Evolutionary conservation across 2,329 filamentous ascomycete genomes (phyloP).

Genomic region (Pseudonectria buxi): DNA sequence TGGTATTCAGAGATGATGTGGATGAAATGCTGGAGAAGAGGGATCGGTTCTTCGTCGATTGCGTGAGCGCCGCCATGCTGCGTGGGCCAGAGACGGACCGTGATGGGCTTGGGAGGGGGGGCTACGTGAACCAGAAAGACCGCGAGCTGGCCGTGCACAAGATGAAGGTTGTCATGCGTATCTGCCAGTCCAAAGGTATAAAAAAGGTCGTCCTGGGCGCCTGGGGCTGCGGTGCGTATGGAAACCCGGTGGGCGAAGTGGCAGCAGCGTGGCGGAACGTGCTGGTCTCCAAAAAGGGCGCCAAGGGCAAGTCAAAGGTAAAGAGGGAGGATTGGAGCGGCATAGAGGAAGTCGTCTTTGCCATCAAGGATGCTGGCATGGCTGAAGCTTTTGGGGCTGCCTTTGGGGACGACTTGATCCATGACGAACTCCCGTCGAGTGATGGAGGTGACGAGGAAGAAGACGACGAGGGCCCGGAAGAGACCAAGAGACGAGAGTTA

Average conservation of each 20-base stretch:
- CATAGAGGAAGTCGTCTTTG: conserved; percentile 47
- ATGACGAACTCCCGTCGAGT: neutral
- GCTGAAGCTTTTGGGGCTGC: conserved; percentile 43
- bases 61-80: conserved; percentile 52
- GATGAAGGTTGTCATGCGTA: conserved; percentile 51
- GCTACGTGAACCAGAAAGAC: conserved; percentile 41
- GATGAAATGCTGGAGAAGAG: conserved; percentile 31
- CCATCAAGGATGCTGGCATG: conserved; percentile 46
- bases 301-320: conserved; percentile 10
- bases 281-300: conserved; percentile 13
- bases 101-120: conserved; percentile 23
- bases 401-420: conserved; percentile 32
- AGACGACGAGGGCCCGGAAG: neutral
- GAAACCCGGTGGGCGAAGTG: conserved; percentile 54
- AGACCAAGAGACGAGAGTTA: too few species aligned
- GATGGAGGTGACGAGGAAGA: neutral
- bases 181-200: conserved; percentile 39
- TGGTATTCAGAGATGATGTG: conserved; percentile 44
- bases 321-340: conserved; percentile 13
- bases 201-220: conserved; percentile 51
- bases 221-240: conserved; percentile 59
- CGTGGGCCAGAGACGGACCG: conserved; percentile 47
- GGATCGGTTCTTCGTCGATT: conserved; percentile 54
- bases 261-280: conserved; percentile 44
- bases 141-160: conserved; percentile 45